These are phyloP conservation scores for Lagenidium sp. DNA, from an alignment of 352 stramenopile genomes.

Conservation along the genomic window DNA sequence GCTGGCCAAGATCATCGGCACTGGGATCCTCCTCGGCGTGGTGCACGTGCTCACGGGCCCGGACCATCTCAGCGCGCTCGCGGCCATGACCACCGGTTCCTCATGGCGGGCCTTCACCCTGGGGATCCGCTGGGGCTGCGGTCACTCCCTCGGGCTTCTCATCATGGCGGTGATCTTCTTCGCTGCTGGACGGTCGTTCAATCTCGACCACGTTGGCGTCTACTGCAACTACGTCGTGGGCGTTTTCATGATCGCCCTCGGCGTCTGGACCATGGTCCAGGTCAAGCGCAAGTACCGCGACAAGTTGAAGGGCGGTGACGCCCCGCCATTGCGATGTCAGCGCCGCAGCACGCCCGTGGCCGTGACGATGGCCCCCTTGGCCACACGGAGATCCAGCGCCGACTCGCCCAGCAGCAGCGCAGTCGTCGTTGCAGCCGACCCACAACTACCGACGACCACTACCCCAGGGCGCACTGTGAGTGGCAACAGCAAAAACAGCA, in stretches of 20 bases:
- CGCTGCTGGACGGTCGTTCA: slow-evolving; percentile 35
- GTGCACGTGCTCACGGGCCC: slow-evolving; percentile 35
- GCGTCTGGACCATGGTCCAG: slow-evolving; percentile 38
- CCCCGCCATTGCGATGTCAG: too few species aligned
- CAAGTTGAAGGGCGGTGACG: slow-evolving; percentile 42
- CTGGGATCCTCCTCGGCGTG: slow-evolving; percentile 15
- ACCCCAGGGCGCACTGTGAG: too few species aligned
- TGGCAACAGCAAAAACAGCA: too few species aligned
- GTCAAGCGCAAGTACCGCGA: slow-evolving; percentile 40
- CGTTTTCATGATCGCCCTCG: slow-evolving; percentile 65
- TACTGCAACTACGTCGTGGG: slow-evolving; percentile 70
- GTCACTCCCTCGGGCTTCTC: slow-evolving; percentile 81
- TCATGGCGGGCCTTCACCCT: slow-evolving; percentile 68
- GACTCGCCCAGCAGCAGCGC: too few species aligned
- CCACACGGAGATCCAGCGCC: too few species aligned
- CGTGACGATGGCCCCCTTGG: too few species aligned
- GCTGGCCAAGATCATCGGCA: slow-evolving; percentile 18
- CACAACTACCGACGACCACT: too few species aligned
- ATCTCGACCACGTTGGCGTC: slow-evolving; percentile 32
- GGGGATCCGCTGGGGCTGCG: slow-evolving; percentile 83
- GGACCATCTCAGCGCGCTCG: slow-evolving; percentile 82
- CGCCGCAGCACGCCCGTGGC: too few species aligned
- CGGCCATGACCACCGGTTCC: slow-evolving; percentile 65
- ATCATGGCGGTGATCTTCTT: slow-evolving; percentile 72
- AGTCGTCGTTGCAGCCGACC: too few species aligned